Evolutionary conservation across 441 rosid species (phyloP).

Genomic region (Pelargonium fulgidum): DNA sequence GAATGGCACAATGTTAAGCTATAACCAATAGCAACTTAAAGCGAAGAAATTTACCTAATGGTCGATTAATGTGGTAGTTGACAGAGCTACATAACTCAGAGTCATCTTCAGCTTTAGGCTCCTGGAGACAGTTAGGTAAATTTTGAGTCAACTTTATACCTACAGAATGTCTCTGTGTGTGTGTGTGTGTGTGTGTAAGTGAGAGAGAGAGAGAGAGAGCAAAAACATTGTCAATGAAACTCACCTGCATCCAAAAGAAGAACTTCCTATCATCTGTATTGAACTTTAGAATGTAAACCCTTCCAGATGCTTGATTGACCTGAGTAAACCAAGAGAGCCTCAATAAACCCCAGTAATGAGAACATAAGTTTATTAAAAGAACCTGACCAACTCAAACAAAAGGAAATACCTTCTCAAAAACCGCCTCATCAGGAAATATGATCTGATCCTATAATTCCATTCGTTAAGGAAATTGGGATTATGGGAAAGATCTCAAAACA

Average conservation of each 20-base stretch:
- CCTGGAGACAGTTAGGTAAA: slow-evolving; percentile 35
- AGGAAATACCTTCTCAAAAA: slow-evolving; percentile 74
- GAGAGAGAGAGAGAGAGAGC: slow-evolving; percentile 14
- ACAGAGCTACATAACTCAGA: slow-evolving; percentile 56
- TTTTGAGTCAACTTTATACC: neutral
- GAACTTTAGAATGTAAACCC: slow-evolving; percentile 86
- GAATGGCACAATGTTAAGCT: neutral
- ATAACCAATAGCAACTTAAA: neutral
- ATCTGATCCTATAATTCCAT: slow-evolving; percentile 65
- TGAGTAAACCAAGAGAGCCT: slow-evolving; percentile 26
- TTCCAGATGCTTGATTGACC: slow-evolving; percentile 81
- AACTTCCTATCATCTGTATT: slow-evolving; percentile 75
- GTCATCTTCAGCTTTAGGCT: slow-evolving; percentile 75
- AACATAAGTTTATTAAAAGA: slow-evolving; percentile 2
- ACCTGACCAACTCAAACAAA: slow-evolving; percentile 7
- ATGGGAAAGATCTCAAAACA: slow-evolving; percentile 4
- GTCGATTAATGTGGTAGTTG: slow-evolving; percentile 63
- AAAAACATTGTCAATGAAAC: slow-evolving; percentile 11
- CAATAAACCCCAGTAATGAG: neutral
- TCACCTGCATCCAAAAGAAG: slow-evolving; percentile 95
- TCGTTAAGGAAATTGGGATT: slow-evolving; percentile 43
- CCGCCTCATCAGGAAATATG: slow-evolving; percentile 86
- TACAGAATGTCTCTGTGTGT: neutral
- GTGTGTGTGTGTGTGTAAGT: neutral
- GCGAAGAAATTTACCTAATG: slow-evolving; percentile 45